phyloP scores from a whole-genome alignment of 345 rosid species.

The Mangifera indica region DNA sequence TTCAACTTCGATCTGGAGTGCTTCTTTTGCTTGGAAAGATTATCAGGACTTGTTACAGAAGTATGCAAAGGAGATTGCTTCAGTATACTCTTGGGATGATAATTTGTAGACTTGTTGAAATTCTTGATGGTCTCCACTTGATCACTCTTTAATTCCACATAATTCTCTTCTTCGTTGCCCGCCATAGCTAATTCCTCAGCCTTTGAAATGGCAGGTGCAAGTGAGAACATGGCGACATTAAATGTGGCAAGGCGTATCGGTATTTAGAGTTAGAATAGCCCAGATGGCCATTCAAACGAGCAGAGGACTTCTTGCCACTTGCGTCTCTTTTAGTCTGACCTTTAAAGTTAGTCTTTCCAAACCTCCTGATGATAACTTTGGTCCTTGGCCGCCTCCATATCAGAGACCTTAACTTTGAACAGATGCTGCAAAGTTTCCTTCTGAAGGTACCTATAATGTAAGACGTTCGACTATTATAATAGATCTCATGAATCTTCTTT shows the following conservation, averaged over 20 bases:
- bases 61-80: conserved; percentile 79
- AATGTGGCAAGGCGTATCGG: conserved; percentile 81
- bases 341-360: conserved; percentile 45
- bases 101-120: conserved; percentile 18
- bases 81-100: conserved; percentile 64
- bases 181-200: conserved; percentile 34
- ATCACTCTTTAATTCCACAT: conserved; percentile 15
- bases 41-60: conserved; percentile 22
- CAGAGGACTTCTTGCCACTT: conserved; percentile 24
- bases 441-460: conserved; percentile 44
- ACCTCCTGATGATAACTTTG: conserved; percentile 58
- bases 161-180: conserved; percentile 29
- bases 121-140: conserved; percentile 24
- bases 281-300: conserved; percentile 22
- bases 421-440: conserved; percentile 51
- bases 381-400: conserved; percentile 56
- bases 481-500: conserved; percentile 18
- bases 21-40: conserved; percentile 30
- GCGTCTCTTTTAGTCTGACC: conserved; percentile 33
- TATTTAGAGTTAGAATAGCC: conserved; percentile 29
- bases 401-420: conserved; percentile 57
- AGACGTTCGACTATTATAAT: conserved; percentile 25
- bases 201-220: conserved; percentile 73
- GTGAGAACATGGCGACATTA: conserved; percentile 95
- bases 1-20: conserved; percentile 45